Evolutionary conservation across 2,329 filamentous ascomycete genomes (phyloP), one percentile per base, ranked within the genome.

Genomic region (Cercospora nicotianae): DNA sequence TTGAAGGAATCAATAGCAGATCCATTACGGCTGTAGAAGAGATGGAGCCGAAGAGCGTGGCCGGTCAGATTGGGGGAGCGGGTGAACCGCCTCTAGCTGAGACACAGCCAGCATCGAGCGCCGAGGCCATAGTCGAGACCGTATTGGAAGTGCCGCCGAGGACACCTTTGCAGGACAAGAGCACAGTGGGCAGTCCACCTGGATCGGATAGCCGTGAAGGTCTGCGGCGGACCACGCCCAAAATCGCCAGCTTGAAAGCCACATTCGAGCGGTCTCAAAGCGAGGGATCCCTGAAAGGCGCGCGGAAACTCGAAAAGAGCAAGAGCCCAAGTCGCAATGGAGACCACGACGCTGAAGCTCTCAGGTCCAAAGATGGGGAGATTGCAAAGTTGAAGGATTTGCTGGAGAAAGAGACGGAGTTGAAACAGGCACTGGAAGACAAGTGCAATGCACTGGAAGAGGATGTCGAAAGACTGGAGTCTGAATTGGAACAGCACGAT

Each of bases 211-310:
- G 48, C 12, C 61, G 57, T 23, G 66, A 65, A 42, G 70, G 66
- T 57, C 57, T 74, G 12, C 67, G 73, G 28, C 69, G 71, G 36
- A 71, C 70, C 23, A 70, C 69, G 30, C 72, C 73, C 9, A 76
- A 75, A 55, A 75, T 77, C n/a, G 75, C 75, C n/a, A 73, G 69
- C 59, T 64, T 77, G 48, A 68, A 73, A 39, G 73, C 73, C 9
- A 71, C 74, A 10, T 77, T 77, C 63, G 75, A 77, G 66, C 70
- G 72, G 28, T 64, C 68, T 30, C 42, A 65, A 16, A 64, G 67
- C 13, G 61, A 63, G 8, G 42, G 60, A 36, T 23, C 48, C 18
- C 20, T 59, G 48, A 64, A 62, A 33, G 59, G 64, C 20, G 42
- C 57, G n/a, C 65, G 36, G 20, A 62, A 60, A 28, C 66, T 68